These are phyloP conservation scores for Amaranthus tricolor DNA, from an alignment of 179 eudicot genomes.

Conservation along the genomic window DNA sequence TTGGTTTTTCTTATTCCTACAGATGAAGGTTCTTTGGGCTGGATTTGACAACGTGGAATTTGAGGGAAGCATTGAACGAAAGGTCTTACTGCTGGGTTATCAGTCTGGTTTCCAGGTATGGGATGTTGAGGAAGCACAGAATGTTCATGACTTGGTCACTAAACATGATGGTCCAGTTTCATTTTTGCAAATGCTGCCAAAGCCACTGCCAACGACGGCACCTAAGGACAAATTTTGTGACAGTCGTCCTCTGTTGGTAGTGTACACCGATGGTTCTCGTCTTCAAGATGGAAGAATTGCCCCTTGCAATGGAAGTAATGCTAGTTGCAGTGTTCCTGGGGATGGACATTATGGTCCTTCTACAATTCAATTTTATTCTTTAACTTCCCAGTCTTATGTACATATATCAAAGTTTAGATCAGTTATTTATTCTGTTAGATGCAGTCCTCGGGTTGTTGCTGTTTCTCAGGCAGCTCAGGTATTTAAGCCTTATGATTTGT, in stretches of 20 bases:
- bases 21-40: conserved; percentile 79
- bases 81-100: conserved; percentile 69
- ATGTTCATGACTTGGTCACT: conserved; percentile 61
- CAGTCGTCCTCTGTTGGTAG: conserved; percentile 62
- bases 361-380: conserved; percentile 66
- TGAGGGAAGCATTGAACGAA: conserved; percentile 44
- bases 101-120: conserved; percentile 85
- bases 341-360: conserved; percentile 48
- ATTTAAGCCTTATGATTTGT: conserved; percentile 6
- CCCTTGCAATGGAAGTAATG: conserved; percentile 39
- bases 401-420: conserved; percentile 68
- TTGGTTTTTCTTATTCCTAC: not conserved
- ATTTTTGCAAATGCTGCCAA: conserved; percentile 72
- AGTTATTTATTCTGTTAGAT: conserved; percentile 63
- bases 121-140: conserved; percentile 86
- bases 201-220: conserved; percentile 44
- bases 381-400: conserved; percentile 61
- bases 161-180: conserved; percentile 76
- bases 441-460: conserved; percentile 75
- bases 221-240: conserved; percentile 53
- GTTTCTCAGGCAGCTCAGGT: conserved; percentile 81
- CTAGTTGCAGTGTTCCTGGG: conserved; percentile 36
- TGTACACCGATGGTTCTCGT: conserved; percentile 65
- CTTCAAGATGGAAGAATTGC: conserved; percentile 37
- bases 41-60: conserved; percentile 77